Evolutionary conservation across 2,329 filamentous ascomycete species (phyloP).

Genomic region (Zymoseptoria passerinii): DNA sequence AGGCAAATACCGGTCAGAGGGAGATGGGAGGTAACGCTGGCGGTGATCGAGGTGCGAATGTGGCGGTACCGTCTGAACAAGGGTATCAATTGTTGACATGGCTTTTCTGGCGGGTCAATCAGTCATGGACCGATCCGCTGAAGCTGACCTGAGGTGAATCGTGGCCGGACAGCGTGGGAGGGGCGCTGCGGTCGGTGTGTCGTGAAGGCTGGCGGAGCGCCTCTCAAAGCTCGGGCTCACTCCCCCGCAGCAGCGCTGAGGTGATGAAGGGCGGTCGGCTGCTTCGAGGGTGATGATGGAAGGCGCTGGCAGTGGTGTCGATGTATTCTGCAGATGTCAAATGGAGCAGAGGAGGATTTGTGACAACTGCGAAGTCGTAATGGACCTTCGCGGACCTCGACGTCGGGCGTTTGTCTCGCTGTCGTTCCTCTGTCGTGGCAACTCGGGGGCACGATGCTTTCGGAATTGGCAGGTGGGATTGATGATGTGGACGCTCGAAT

Average conservation of each 20-base stretch:
- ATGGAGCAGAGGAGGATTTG: background rate
- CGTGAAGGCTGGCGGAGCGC: too few relatives aligned
- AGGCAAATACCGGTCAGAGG: conserved; percentile 27
- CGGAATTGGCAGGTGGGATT: background rate
- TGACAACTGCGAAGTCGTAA: background rate
- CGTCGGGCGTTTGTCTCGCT: background rate
- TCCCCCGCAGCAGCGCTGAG: background rate
- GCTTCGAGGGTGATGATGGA: background rate
- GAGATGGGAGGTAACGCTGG: conserved; percentile 24
- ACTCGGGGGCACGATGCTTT: background rate
- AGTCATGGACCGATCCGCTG: background rate
- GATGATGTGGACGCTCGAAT: background rate
- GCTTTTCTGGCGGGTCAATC: conserved; percentile 1
- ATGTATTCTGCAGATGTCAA: background rate
- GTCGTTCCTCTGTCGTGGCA: background rate
- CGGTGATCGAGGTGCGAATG: conserved; percentile 26
- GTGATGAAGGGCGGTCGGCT: background rate
- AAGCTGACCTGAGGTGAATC: background rate
- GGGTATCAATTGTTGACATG: conserved; percentile 28
- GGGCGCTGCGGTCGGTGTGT: background rate
- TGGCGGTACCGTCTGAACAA: conserved; percentile 26
- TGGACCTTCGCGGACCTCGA: background rate
- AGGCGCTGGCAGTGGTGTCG: background rate
- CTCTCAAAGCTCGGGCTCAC: too few relatives aligned
- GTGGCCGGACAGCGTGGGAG: background rate